phyloP scores from a whole-genome alignment of 2,329 filamentous ascomycete species.

The Verticillium isaacii region DNA sequence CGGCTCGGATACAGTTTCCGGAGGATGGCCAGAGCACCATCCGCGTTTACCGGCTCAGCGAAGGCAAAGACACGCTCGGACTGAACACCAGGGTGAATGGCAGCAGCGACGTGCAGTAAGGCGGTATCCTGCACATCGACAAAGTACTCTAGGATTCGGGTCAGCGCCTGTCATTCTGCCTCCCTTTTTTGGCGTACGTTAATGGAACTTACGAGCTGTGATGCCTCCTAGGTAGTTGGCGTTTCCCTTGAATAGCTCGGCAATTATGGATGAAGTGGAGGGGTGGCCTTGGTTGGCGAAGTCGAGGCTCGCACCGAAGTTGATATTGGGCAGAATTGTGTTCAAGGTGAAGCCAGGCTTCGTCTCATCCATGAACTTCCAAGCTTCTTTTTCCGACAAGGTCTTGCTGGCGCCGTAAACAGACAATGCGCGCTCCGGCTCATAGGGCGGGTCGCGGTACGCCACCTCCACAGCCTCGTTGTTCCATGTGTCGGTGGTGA shows the following conservation, averaged over 20 bases:
- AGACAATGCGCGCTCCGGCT: slow-evolving; percentile 14
- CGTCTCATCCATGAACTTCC: slow-evolving; percentile 29
- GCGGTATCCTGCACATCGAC: slow-evolving; percentile 45
- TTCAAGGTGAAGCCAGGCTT: slow-evolving; percentile 21
- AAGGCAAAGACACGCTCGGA: slow-evolving; percentile 51
- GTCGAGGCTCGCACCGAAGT: slow-evolving; percentile 19
- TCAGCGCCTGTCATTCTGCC: background rate
- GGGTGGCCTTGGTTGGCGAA: slow-evolving; percentile 13
- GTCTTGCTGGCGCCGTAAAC: slow-evolving; percentile 35
- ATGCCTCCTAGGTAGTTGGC: background rate
- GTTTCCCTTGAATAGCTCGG: slow-evolving; percentile 16
- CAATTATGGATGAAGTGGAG: slow-evolving; percentile 15
- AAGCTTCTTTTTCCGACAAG: slow-evolving; percentile 28
- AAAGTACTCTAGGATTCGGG: slow-evolving; percentile 29
- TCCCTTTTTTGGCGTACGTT: background rate
- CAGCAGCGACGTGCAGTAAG: slow-evolving; percentile 45
- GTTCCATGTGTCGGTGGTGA: slow-evolving; percentile 27
- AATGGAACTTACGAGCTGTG: background rate
- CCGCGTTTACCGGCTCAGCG: slow-evolving; percentile 40
- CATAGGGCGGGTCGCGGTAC: slow-evolving; percentile 30
- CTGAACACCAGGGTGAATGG: slow-evolving; percentile 37
- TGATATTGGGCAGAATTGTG: slow-evolving; percentile 22
- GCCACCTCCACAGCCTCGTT: slow-evolving; percentile 24
- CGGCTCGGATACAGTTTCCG: slow-evolving; percentile 14
- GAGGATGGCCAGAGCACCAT: slow-evolving; percentile 28